Evolutionary conservation across 371 early-diverging fungal species (phyloP).

Genomic region (Apophysomyces ossiformis): DNA sequence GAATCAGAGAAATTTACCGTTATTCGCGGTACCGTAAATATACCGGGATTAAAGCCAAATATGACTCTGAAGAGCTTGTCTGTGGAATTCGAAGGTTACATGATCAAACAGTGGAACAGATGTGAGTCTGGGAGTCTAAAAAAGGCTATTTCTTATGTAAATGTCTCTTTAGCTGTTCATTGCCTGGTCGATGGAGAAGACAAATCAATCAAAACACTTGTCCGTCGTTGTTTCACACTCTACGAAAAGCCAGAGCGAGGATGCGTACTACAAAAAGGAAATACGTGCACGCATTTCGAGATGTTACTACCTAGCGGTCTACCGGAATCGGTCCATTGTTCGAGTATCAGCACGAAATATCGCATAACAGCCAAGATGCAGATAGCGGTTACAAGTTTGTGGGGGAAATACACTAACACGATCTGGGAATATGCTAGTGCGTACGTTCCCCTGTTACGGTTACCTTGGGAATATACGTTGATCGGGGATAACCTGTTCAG

Average conservation of each 20-base stretch:
- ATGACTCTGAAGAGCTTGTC: background rate
- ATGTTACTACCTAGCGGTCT: background rate
- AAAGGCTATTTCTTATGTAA: background rate
- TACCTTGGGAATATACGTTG: background rate
- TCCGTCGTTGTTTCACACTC: background rate
- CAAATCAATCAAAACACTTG: background rate
- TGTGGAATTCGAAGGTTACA: background rate
- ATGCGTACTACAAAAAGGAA: background rate
- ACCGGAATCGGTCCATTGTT: background rate
- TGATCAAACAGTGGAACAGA: background rate
- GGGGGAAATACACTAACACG: background rate
- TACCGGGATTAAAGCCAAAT: background rate
- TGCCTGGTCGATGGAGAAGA: background rate
- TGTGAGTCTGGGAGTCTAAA: background rate
- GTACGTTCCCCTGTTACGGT: background rate
- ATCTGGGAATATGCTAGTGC: background rate
- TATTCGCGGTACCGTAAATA: background rate
- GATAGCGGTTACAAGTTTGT: background rate
- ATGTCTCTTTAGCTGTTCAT: background rate
- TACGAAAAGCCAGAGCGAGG: background rate
- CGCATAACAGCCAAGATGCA: conserved; percentile 1
- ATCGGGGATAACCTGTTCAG: background rate
- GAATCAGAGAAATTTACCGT: background rate
- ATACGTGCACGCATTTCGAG: background rate
- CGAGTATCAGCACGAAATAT: background rate